Evolutionary conservation across 2,329 filamentous ascomycete species (phyloP).

Genomic region (Cladophialophora bantiana): DNA sequence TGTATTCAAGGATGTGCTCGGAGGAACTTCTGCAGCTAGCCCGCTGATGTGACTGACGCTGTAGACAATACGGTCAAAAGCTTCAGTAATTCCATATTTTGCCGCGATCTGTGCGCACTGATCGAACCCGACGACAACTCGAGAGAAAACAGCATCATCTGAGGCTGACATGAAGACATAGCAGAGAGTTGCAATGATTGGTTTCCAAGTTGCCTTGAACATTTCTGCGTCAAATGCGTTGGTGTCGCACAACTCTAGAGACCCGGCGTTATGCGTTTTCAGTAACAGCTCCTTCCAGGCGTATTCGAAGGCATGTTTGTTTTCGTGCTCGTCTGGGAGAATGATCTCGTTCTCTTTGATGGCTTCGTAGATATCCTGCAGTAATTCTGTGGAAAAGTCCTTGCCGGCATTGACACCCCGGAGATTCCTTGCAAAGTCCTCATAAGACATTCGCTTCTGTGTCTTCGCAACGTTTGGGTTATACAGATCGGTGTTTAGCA

Average conservation of each 20-base stretch:
- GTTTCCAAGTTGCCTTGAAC: conserved; percentile 95
- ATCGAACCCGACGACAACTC: conserved; percentile 92
- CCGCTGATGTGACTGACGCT: conserved; percentile 91
- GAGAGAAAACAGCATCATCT: conserved; percentile 92
- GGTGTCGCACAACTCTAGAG: conserved; percentile 80
- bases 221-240: conserved; percentile 97
- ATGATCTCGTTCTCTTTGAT: conserved; percentile 96
- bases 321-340: conserved; percentile 94
- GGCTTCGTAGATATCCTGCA: conserved; percentile 85
- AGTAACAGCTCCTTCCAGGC: conserved; percentile 93
- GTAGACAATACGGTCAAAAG: conserved; percentile 89
- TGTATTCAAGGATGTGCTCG: conserved; percentile 89
- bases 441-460: conserved; percentile 80
- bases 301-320: conserved; percentile 94
- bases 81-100: conserved; percentile 81
- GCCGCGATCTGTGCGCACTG: conserved; percentile 94
- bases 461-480: conserved; percentile 83
- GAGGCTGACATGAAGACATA: conserved; percentile 99
- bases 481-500: conserved; percentile 96
- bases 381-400: conserved; percentile 82
- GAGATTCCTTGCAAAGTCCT: conserved; percentile 87
- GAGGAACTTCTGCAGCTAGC: conserved; percentile 74
- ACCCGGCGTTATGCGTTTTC: conserved; percentile 78
- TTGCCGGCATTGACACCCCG: conserved; percentile 85
- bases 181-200: conserved; percentile 90